Base-by-base conservation (phyloP, 345 rosid genomes). In the Eucalyptus curtisii region DNA sequence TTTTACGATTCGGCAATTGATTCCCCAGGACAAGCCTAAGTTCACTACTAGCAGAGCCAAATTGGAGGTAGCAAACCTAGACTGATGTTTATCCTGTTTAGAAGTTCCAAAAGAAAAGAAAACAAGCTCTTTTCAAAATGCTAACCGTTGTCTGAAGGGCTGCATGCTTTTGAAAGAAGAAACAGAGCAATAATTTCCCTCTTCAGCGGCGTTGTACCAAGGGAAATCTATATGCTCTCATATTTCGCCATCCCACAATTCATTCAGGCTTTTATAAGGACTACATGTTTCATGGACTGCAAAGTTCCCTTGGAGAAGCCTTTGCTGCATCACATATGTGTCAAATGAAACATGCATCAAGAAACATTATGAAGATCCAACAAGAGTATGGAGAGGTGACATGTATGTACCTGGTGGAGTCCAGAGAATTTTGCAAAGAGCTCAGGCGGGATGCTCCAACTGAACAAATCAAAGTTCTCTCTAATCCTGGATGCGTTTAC, bases 231-330 rank as follows among this genome's bases (percentile, higher is more conserved):
- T 6, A 81, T 84, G 82, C 84, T 86, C 87, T 93, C 93, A 95
- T 89, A 93, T 92, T 89, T 95, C 94, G 31, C 94, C 94, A 89
- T 93, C 96, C 96, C 96, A 93, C 49, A 93, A 64, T 87, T 93
- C 93, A 87, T 92, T 89, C 8, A 93, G 93, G 91, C 90, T 94
- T 90, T 91, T 92, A 85, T 92, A 94, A 53, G 95, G 96, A 86
- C 95, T 94, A 40, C n/a, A 47, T 84, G 90, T 92, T 87, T 89
- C 91, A 55, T 93, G 95, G 31, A 94, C 31, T 16, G 94, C 95
- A 25, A 91, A 93, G 87, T 90, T 94, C 53, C 95, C 96, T 49
- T 91, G 92, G 24, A 94, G 95, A 47, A 94, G 94, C 92, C 96
- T 90, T 92, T 89, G 93, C 95, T 93, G 96, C 86, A 91, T 40